phyloP scores from a whole-genome alignment of 441 rosid genomes.

The Corymbia citriodora region DNA sequence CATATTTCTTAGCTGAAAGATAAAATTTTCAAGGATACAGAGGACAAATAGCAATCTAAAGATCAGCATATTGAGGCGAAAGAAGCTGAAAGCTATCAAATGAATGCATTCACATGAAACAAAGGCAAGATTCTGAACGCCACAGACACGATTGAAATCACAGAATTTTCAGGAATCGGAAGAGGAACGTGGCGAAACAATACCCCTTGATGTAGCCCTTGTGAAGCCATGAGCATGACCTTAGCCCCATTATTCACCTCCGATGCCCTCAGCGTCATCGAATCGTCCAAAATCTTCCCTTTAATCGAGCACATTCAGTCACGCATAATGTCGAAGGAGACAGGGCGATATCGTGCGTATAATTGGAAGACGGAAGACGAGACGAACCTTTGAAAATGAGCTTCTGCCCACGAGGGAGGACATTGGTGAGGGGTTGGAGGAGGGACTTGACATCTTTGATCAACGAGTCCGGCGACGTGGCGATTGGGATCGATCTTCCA shows the following conservation, averaged over 20 bases:
- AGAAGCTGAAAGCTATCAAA: background rate
- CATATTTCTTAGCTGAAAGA: background rate
- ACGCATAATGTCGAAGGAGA: background rate
- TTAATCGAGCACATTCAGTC: background rate
- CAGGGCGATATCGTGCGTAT: background rate
- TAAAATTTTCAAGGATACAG: background rate
- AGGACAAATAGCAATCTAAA: background rate
- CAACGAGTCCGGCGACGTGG: conserved; percentile 39
- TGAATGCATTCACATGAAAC: background rate
- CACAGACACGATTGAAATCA: background rate
- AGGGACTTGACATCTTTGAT: conserved; percentile 57
- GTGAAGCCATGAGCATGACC: conserved; percentile 86
- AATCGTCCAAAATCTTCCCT: conserved; percentile 75
- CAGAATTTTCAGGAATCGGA: background rate
- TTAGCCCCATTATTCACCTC: conserved; percentile 64
- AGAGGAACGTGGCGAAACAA: background rate
- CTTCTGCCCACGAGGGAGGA: conserved; percentile 92
- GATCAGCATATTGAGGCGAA: background rate
- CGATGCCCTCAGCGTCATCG: conserved; percentile 54
- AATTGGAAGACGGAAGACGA: background rate
- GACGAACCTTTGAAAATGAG: conserved; percentile 78
- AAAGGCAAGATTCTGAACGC: background rate
- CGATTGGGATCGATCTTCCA: conserved; percentile 53
- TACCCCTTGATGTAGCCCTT: conserved; percentile 95
- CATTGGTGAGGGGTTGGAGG: conserved; percentile 83